Conservation (phyloP, 306 rosid species). For the Crotalaria pallida region DNA sequence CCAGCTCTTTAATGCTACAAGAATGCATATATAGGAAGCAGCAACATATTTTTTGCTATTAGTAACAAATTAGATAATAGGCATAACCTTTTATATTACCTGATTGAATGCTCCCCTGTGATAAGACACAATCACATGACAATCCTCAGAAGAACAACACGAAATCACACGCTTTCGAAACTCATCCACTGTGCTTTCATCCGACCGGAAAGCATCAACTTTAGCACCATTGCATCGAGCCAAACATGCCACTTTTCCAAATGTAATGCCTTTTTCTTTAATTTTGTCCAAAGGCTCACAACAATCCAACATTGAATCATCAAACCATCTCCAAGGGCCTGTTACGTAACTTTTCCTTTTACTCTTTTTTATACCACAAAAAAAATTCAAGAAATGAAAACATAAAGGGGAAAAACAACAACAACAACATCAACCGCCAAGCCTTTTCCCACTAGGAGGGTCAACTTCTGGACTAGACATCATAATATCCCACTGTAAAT, state of each 20-base stretch:
- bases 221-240: constrained; percentile 89
- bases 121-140: constrained; percentile 73
- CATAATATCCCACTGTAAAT: no score
- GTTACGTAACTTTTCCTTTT: neutral
- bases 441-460: no score
- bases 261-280: constrained; percentile 68
- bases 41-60: neutral
- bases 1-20: neutral
- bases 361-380: neutral
- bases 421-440: no score
- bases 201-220: constrained; percentile 53
- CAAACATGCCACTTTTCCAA: constrained; percentile 87
- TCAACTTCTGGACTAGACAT: no score
- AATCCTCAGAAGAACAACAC: constrained; percentile 53
- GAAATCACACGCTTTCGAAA: constrained; percentile 52
- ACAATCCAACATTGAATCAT: constrained; percentile 90
- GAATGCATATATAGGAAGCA: neutral
- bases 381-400: neutral
- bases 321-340: constrained; percentile 99
- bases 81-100: constrained; percentile 37
- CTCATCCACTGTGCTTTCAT: constrained; percentile 46
- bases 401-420: no score
- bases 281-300: constrained; percentile 75
- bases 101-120: constrained; percentile 57
- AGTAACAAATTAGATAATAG: neutral